phyloP scores from a whole-genome alignment of 495 filamentous ascomycete species.

The Aspergillus wentii region DNA sequence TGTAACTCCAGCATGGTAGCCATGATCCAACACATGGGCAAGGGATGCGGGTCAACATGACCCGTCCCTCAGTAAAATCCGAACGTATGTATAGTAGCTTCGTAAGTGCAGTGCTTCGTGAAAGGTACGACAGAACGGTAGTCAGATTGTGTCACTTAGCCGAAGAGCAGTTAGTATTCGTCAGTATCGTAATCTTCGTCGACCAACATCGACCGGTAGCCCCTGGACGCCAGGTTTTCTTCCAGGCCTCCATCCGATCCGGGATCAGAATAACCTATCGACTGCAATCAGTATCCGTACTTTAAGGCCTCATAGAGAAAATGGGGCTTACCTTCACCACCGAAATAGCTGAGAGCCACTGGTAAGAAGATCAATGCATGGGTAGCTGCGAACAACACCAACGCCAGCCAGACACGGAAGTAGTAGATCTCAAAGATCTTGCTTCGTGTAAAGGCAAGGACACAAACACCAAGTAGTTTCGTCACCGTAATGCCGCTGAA shows the following conservation, averaged over 20 bases:
- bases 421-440: conserved; percentile 99
- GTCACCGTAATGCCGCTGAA: conserved; percentile 96
- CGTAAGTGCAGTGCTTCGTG: no score
- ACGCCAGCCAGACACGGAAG: conserved; percentile 89
- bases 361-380: conserved; percentile 92
- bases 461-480: conserved; percentile 86
- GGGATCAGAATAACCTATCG: conserved; percentile 72
- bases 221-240: conserved; percentile 63
- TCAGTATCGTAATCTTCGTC: conserved; percentile 51
- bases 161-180: conserved; percentile 33
- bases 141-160: no score
- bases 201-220: conserved; percentile 46
- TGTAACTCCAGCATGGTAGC: no score
- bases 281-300: no score
- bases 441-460: conserved; percentile 88
- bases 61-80: no score
- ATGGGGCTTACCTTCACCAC: conserved; percentile 63
- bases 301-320: no score
- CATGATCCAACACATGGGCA: no score
- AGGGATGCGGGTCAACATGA: no score
- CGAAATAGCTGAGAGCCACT: conserved; percentile 79
- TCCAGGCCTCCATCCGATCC: conserved; percentile 80
- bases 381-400: conserved; percentile 81
- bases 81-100: no score
- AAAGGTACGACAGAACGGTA: conserved; percentile 1